Evolutionary conservation across 371 early-diverging fungal species (phyloP), one percentile per base, ranked within the genome.

Genomic region (Cokeromyces recurvatus): DNA sequence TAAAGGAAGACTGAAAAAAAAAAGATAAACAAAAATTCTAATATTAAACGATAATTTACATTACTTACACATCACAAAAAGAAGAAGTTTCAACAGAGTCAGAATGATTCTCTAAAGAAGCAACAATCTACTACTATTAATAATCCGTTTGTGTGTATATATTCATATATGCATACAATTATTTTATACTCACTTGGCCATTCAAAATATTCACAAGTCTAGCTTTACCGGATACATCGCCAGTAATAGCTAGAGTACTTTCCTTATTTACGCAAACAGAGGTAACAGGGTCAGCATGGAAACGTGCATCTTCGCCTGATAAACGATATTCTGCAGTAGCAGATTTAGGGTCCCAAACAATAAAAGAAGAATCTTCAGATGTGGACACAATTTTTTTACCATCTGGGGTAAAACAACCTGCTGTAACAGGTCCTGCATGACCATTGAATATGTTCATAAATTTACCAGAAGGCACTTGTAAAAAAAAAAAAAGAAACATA

Each of bases 391-490:
- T 82, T 39, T 73, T 68, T 44, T 45, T 69, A 60, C 97, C 97
- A 62, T 91, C 91, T 17, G 87, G 86, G 1, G 94, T 90, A 54
- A 96, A 97, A 47, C 77, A 67, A 10, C 95, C 97, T 41, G 89
- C 85, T 4, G 91, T 87, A 15, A 94, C 90, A 14, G 92, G 70
- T 10, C 74, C 89, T 37, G 86, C 66, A 61, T 95, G 95, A 12
- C 94, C 94, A 19, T 81, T 80, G 57, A 98, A 95, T 14, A 95
- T 92, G 43, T 89, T 87, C 95, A 98, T 94, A 58, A 86, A 90
- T 29, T 79, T 79, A 25, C 95, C 94, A 6, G 74, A 75, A 3
- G 93, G 94, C 66, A 93, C 77, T 59, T n/a, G n/a, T n/a, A n/a
- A n/a, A n/a, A n/a, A n/a, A n/a, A n/a, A n/a, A n/a, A n/a, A n/a